Percentiles rank a stretch among this genome's conserved stretches.
Conservation (phyloP, 441 rosid species). For the Iberis amara region DNA sequence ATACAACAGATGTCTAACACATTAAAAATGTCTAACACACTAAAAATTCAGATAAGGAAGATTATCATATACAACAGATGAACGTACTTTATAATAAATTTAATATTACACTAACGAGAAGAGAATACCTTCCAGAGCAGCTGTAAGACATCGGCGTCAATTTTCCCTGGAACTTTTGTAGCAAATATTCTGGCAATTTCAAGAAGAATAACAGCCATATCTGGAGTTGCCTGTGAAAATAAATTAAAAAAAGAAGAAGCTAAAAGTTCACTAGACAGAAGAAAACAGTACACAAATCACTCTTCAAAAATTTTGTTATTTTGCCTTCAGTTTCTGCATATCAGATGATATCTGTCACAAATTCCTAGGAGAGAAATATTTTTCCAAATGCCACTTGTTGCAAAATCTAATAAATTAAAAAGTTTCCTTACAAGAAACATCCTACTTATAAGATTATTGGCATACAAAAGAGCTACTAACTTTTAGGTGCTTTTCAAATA, state of each 20-base stretch:
- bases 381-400: no score
- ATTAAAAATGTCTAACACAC: not conserved
- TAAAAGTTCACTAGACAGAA: conserved; percentile 6
- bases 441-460: not conserved
- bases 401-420: no score
- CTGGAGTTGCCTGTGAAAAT: conserved; percentile 79
- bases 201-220: conserved; percentile 99
- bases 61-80: not conserved
- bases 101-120: conserved; percentile 8
- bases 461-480: conserved; percentile 12
- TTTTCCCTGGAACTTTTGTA: conserved; percentile 99
- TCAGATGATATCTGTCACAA: conserved; percentile 4
- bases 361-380: not conserved
- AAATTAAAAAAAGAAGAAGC: not conserved
- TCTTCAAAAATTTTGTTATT: not conserved
- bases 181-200: conserved; percentile 99
- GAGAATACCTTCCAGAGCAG: conserved; percentile 87
- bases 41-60: conserved; percentile 14
- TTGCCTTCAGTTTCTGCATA: not conserved
- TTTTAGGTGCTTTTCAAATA: conserved; percentile 3
- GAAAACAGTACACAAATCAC: conserved; percentile 13
- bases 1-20: no score
- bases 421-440: no score
- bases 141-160: conserved; percentile 96
- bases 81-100: conserved; percentile 2